phyloP scores from a whole-genome alignment of 2,329 filamentous ascomycete species.

The Fusarium anguioides region DNA sequence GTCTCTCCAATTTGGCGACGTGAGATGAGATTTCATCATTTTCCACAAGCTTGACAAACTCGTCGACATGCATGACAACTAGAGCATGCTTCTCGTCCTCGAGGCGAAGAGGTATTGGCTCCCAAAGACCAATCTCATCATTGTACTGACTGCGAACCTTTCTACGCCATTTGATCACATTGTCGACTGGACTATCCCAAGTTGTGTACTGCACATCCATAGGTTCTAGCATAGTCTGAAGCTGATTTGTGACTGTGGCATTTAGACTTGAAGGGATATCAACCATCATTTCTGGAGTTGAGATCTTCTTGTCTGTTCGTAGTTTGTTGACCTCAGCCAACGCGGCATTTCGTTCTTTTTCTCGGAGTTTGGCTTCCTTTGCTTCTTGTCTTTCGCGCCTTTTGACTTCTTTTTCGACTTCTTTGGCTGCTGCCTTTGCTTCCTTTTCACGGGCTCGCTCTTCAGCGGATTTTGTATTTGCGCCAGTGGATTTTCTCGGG shows the following conservation, averaged over 20 bases:
- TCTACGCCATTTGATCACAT: slow-evolving; percentile 74
- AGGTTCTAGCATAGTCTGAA: slow-evolving; percentile 62
- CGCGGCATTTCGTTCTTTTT: slow-evolving; percentile 73
- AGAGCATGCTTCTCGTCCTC: slow-evolving; percentile 70
- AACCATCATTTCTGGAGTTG: slow-evolving; percentile 81
- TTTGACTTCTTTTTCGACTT: slow-evolving; percentile 66
- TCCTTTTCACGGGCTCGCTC: slow-evolving; percentile 56
- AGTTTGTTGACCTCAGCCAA: slow-evolving; percentile 79
- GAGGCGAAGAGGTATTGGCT: slow-evolving; percentile 66
- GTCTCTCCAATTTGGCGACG: slow-evolving; percentile 63
- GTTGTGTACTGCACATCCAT: slow-evolving; percentile 60
- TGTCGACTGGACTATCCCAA: slow-evolving; percentile 60
- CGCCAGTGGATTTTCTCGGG: slow-evolving; percentile 37
- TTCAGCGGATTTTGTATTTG: slow-evolving; percentile 49
- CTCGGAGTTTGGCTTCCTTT: slow-evolving; percentile 69
- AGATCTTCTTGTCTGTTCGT: slow-evolving; percentile 77
- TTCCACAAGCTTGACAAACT: slow-evolving; percentile 72
- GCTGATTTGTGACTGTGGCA: slow-evolving; percentile 57
- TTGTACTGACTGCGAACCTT: slow-evolving; percentile 74
- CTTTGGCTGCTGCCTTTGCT: slow-evolving; percentile 61
- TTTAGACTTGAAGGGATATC: slow-evolving; percentile 71
- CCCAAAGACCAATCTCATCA: slow-evolving; percentile 70
- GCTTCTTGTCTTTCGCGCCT: slow-evolving; percentile 67
- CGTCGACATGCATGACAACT: slow-evolving; percentile 69
- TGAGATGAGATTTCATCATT: slow-evolving; percentile 67